Evolutionary conservation across 176 grass and related monocot genomes (phyloP).

Genomic region (Dendrocalamus sinicus): DNA sequence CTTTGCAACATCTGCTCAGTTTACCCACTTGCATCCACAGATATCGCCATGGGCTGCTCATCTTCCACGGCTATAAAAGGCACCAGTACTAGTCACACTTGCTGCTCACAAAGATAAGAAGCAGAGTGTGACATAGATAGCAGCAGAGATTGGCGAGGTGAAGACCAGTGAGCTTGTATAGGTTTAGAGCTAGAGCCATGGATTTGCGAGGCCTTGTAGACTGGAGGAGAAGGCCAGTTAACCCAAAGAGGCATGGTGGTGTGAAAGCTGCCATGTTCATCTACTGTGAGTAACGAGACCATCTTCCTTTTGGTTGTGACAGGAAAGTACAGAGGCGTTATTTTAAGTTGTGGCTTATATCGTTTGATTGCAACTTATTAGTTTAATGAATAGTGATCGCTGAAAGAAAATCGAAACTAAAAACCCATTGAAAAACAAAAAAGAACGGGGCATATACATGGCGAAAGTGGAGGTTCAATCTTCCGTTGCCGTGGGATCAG

Average conservation of each 20-base stretch:
- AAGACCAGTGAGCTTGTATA: neutral
- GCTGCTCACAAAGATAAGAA: neutral
- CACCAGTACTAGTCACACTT: constrained; percentile 10
- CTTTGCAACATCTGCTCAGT: neutral
- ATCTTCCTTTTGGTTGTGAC: neutral
- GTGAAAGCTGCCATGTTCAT: constrained; percentile 63
- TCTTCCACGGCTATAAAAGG: constrained; percentile 41
- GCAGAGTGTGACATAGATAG: neutral
- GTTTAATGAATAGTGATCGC: too few relatives aligned
- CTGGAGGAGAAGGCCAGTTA: constrained; percentile 59
- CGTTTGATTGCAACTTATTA: fast-evolving
- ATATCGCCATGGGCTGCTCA: neutral
- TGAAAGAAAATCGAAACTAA: too few relatives aligned
- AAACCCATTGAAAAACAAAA: too few relatives aligned
- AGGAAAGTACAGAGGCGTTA: neutral
- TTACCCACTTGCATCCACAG: constrained; percentile 5
- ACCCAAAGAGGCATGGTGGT: constrained; percentile 59
- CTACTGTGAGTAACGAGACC: constrained; percentile 40
- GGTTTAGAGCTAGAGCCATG: constrained; percentile 27
- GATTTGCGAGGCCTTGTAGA: constrained; percentile 52
- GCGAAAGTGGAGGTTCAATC: neutral
- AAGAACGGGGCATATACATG: too few relatives aligned
- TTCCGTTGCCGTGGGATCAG: neutral
- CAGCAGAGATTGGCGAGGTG: neutral
- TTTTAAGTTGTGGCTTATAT: too few relatives aligned